Evolutionary conservation across 164 flowering plant species (phyloP).

Genomic region (Taxillus chinensis): DNA sequence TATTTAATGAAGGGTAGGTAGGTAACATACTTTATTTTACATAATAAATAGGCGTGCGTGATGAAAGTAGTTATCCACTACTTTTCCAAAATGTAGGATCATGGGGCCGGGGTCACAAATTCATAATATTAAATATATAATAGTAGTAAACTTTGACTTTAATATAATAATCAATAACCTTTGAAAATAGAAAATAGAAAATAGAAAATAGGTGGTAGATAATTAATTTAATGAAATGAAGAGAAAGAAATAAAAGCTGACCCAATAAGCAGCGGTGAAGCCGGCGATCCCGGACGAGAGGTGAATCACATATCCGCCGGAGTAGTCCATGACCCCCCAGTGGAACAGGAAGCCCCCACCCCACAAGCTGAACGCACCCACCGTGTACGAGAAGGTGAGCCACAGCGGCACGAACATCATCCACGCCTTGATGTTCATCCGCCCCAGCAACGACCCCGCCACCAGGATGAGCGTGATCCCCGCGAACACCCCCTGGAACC

Average conservation of each 20-base stretch:
- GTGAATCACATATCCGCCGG: conserved; percentile 20
- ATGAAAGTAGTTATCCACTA: too few species aligned
- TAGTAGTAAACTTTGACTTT: too few species aligned
- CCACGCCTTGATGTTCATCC: conserved; percentile 22
- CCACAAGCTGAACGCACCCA: conserved; percentile 18
- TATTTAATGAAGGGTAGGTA: too few species aligned
- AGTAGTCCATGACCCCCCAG: conserved; percentile 19
- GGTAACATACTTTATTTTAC: too few species aligned
- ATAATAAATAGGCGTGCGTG: too few species aligned
- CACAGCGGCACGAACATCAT: conserved; percentile 20
- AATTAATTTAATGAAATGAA: neutral
- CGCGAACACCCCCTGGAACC: conserved; percentile 18
- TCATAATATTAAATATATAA: too few species aligned
- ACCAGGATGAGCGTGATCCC: conserved; percentile 13
- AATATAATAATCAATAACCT: too few species aligned
- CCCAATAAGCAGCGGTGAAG: conserved; percentile 19
- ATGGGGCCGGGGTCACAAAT: too few species aligned
- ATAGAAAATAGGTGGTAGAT: too few species aligned
- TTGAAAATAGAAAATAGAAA: too few species aligned
- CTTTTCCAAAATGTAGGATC: too few species aligned
- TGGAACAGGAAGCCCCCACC: conserved; percentile 20
- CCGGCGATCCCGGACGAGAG: conserved; percentile 21
- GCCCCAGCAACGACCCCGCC: conserved; percentile 16
- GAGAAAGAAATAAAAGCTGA: neutral
- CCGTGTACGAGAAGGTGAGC: conserved; percentile 19